These are phyloP conservation scores for Pyrus communis DNA, from an alignment of 306 rosid genomes.

Conservation along the genomic window DNA sequence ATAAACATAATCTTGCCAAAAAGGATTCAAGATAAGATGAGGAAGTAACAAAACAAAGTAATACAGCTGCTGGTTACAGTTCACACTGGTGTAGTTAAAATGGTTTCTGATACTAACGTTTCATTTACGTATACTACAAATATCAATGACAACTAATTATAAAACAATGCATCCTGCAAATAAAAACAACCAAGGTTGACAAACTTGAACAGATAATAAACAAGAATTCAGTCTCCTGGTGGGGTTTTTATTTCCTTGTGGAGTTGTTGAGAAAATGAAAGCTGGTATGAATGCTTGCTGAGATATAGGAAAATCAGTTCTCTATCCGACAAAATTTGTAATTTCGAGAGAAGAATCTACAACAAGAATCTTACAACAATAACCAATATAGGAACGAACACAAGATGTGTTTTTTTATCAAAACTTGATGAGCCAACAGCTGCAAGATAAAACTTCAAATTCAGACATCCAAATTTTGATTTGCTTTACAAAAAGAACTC, in stretches of 20 bases:
- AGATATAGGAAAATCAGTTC: not conserved
- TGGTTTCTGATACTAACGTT: not conserved
- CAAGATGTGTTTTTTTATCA: not conserved
- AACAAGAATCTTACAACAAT: not conserved
- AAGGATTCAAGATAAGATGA: slow-evolving; percentile 1
- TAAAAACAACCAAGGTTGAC: not conserved
- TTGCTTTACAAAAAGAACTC: not conserved
- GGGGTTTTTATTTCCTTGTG: not conserved
- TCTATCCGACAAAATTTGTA: not conserved
- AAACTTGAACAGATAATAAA: not conserved
- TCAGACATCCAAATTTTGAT: not conserved
- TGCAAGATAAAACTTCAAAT: not conserved
- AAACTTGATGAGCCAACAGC: not conserved
- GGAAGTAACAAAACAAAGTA: not conserved
- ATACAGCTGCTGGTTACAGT: not conserved
- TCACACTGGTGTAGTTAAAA: not conserved
- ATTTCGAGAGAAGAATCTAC: not conserved
- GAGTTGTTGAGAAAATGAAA: not conserved
- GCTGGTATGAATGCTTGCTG: not conserved
- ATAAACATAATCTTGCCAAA: slow-evolving; percentile 10
- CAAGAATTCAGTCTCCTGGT: not conserved
- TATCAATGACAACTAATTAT: not conserved
- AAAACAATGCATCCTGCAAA: not conserved
- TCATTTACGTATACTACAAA: not conserved
- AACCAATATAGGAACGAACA: not conserved